phyloP scores from a whole-genome alignment of 148 eudicot genomes.

The Rhododendron simsii region DNA sequence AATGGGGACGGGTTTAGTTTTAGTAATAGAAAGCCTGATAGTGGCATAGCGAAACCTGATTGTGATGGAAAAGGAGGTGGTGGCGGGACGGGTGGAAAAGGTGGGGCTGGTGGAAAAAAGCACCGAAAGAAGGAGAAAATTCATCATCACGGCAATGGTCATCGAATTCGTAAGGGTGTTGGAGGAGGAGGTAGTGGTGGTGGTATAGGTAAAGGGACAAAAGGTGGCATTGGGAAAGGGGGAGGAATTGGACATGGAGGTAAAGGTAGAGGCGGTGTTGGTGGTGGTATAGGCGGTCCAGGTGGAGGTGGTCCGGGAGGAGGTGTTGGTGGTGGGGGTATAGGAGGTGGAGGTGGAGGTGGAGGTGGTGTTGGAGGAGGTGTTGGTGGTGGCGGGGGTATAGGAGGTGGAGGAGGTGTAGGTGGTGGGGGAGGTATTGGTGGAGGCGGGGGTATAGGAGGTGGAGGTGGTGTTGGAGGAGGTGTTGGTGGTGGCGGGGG shows the following conservation, averaged over 20 bases:
- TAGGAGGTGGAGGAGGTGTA: not conserved
- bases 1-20: constrained; percentile 2
- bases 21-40: not conserved
- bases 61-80: constrained; percentile 10
- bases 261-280: not conserved
- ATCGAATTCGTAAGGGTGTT: not conserved
- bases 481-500: not conserved
- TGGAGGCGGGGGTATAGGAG: not conserved
- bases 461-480: not conserved
- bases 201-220: not conserved
- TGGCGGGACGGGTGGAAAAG: not conserved
- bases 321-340: not conserved
- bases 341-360: not conserved
- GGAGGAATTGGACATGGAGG: not conserved
- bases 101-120: not conserved
- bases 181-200: not conserved
- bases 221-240: not conserved
- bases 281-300: not conserved
- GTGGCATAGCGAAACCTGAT: not conserved
- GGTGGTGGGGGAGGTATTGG: not conserved
- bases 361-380: not conserved
- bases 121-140: not conserved
- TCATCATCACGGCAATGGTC: not conserved
- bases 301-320: not conserved
- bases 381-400: not conserved